phyloP scores from a whole-genome alignment of 306 rosid genomes.

The Rubus idaeus region DNA sequence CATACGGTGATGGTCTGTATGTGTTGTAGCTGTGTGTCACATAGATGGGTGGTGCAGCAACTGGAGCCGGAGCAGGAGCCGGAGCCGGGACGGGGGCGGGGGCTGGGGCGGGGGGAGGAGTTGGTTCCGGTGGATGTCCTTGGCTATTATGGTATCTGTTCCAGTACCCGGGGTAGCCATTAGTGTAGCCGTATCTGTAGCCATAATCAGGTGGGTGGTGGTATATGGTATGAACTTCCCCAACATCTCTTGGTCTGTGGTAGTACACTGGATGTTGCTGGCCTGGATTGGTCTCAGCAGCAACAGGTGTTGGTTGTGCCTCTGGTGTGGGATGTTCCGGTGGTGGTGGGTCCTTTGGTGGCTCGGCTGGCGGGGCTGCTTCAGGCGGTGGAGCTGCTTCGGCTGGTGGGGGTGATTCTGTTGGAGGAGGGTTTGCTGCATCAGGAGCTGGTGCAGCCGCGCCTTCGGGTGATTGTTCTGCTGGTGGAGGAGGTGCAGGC shows the following conservation, averaged over 20 bases:
- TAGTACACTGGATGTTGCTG: constrained; percentile 30
- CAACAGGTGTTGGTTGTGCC: constrained; percentile 25
- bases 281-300: constrained; percentile 31
- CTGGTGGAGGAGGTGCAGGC: constrained; percentile 32
- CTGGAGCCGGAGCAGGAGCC: neutral
- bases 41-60: constrained; percentile 24
- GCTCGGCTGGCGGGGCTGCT: constrained; percentile 21
- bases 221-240: constrained; percentile 46
- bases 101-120: neutral
- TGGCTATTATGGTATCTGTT: constrained; percentile 37
- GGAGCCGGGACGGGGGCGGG: neutral
- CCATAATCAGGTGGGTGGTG: constrained; percentile 43
- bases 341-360: constrained; percentile 34
- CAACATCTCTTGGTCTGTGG: constrained; percentile 33
- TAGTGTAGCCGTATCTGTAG: constrained; percentile 36
- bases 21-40: constrained; percentile 69
- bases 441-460: constrained; percentile 27
- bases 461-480: constrained; percentile 35
- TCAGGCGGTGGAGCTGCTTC: constrained; percentile 35
- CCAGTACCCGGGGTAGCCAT: constrained; percentile 37
- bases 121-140: constrained; percentile 28
- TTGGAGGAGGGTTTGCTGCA: constrained; percentile 22
- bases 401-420: constrained; percentile 21
- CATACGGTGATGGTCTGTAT: constrained; percentile 54
- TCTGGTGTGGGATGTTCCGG: constrained; percentile 35